Evolutionary conservation across 2,329 filamentous ascomycete genomes (phyloP), one percentile per base, ranked within the genome.

Genomic region (Fusarium acutatum): DNA sequence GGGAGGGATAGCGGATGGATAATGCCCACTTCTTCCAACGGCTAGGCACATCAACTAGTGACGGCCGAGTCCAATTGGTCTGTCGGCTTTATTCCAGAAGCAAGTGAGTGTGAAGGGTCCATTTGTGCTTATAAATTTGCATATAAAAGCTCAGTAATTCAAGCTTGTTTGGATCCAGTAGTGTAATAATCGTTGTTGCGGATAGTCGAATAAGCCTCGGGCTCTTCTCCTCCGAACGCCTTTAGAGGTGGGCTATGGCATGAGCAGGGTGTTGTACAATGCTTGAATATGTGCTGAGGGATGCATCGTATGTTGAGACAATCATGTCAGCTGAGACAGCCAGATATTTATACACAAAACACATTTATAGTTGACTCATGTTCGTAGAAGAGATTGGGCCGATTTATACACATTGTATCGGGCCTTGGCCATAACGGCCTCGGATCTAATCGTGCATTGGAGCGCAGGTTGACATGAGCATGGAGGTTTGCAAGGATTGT

Each of bases 401-500:
- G 32, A 28, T 46, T 60, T 57, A 56, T 40, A 64, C 52, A 60
- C 28, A 22, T 34, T 43, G 17, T 24, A 61, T 57, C 49, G 20
- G 37, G 40, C 24, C 52, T 47, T 62, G 41, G 43, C 30, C 52
- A 71, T 73, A 61, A 54, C 58, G 61, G 49, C 58, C 44, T 47
- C 40, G 57, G 67, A 68, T 71, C 71, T 60, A 50, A 72, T 69
- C 71, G 60, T 72, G 56, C 71, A 71, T 71, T 53, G 44, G 54
- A 67, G 58, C 30, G 46, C 47, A 75, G 56, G 64, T 52, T 58
- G 67, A 64, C 60, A 64, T 34, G 41, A 66, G 58, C 62, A 67
- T 71, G 72, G 66, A 72, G 54, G 53, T 50, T 52, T 74, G 64
- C 75, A 74, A 67, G 71, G 73, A 62, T 69, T 52, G 34, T 65